These are phyloP conservation scores for Breynia disticha DNA, from an alignment of 441 rosid species.

Conservation along the genomic window DNA sequence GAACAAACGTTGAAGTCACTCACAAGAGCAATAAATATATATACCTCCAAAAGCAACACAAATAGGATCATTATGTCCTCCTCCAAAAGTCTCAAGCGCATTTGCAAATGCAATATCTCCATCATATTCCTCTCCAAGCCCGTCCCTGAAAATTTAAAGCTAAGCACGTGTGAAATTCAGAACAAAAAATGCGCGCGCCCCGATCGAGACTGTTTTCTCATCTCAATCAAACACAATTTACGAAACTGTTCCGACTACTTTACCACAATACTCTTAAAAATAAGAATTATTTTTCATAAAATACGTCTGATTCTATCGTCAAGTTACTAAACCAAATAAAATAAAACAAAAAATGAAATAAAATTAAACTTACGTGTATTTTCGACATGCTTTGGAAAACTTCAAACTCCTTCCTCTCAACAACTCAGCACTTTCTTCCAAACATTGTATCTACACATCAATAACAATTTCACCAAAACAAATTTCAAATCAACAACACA, in stretches of 20 bases:
- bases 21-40: not conserved
- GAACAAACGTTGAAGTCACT: not conserved
- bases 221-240: no score
- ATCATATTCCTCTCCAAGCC: constrained; percentile 93
- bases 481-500: not conserved
- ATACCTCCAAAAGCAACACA: constrained; percentile 97
- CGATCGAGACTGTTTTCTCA: not conserved
- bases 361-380: constrained; percentile 64
- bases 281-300: no score
- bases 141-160: constrained; percentile 56
- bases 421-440: constrained; percentile 83
- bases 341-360: not conserved
- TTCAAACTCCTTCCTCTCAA: constrained; percentile 82
- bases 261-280: no score
- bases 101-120: constrained; percentile 94
- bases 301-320: no score
- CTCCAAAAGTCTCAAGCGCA: constrained; percentile 94
- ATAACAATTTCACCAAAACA: not conserved
- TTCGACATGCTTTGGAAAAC: constrained; percentile 90
- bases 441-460: constrained; percentile 50
- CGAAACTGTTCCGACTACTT: no score
- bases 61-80: constrained; percentile 96
- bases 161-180: not conserved
- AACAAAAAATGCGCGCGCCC: not conserved
- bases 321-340: not conserved